Evolutionary conservation across 1,139 yeast species (phyloP).

Genomic region (Saccharomyces uvarum): DNA sequence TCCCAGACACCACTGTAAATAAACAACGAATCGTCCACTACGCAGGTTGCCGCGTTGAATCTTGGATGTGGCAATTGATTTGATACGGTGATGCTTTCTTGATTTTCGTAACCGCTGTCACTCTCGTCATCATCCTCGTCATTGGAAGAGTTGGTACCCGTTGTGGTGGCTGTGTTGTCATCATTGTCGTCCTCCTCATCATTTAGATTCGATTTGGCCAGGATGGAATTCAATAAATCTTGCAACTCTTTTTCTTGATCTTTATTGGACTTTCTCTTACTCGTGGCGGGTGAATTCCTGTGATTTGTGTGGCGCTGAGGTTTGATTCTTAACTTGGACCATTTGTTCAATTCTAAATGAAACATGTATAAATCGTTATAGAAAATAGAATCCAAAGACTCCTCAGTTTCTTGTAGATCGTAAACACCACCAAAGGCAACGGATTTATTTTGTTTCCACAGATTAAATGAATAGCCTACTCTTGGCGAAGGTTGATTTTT

Average conservation of each 20-base stretch:
- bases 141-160: constrained; percentile 33
- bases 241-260: constrained; percentile 76
- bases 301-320: constrained; percentile 36
- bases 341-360: constrained; percentile 78
- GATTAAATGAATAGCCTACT: constrained; percentile 88
- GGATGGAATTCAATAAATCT: constrained; percentile 65
- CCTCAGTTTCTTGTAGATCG: constrained; percentile 93
- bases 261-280: constrained; percentile 21
- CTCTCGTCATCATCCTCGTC: constrained; percentile 29
- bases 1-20: constrained; percentile 94
- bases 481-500: constrained; percentile 87
- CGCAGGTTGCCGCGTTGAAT: constrained; percentile 80
- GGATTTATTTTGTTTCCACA: constrained; percentile 80
- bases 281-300: constrained; percentile 26
- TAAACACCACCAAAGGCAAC: constrained; percentile 91
- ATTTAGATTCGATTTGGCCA: constrained; percentile 61
- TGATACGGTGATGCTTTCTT: constrained; percentile 33
- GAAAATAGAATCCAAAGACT: constrained; percentile 75
- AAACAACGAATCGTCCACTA: constrained; percentile 74
- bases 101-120: constrained; percentile 35
- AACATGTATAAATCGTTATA: constrained; percentile 76
- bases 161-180: constrained; percentile 38
- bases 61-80: constrained; percentile 76
- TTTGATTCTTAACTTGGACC: constrained; percentile 71
- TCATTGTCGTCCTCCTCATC: constrained; percentile 50